Base-by-base conservation (phyloP, 2,329 filamentous ascomycete species). In the Trichophyton simii region DNA sequence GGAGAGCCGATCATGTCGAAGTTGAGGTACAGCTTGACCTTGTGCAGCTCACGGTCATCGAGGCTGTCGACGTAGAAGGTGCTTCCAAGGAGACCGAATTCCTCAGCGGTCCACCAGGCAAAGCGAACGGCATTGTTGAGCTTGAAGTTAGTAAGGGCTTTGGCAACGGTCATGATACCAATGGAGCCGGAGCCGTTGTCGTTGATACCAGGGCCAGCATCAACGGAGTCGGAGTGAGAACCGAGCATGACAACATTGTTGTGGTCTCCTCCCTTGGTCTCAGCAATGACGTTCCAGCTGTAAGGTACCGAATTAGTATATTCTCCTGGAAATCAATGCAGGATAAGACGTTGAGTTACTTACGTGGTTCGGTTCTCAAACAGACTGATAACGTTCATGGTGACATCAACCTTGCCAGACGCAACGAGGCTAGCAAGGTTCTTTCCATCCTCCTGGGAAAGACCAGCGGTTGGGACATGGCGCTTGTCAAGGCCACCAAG, bases 131-230 rank as follows among this genome's bases (percentile, higher is more conserved):
- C 82, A 72, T 91, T 88, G 65, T 83, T 88, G 41, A 88, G 84
- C 59, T 85, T 82, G 77, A 88, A 92, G 59, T 89, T 79, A 79
- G 83, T 66, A 78, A 91, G 63, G 77, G 80, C 78, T 28, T 79
- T 78, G 8, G 84, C 84, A 34, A 84, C 76, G 59, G 83, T 82
- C 7, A 87, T 76, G 58, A 85, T 76, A 25, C 79, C 79, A 64
- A 84, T 79, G 38, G 80, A 83, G 61, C 87, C 87, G 2, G 84
- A 86, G 55, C 87, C 87, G 68, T 91, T 86, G 67, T 91, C 87
- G 71, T 91, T 91, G 78, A 91, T 89, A 20, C 87, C 87, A 1
- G 84, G 83, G 0, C 84, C 84, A 28, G 77, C 79, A 31, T 77
- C 76, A 20, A 86, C 83, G 5, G 80, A 83, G 72, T 87, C 84